A percentile compares a stretch with the other conserved stretches of the same genome.
These are phyloP conservation scores for Kuraishia capsulata DNA, from an alignment of 805 yeast genomes.

Conservation along the genomic window DNA sequence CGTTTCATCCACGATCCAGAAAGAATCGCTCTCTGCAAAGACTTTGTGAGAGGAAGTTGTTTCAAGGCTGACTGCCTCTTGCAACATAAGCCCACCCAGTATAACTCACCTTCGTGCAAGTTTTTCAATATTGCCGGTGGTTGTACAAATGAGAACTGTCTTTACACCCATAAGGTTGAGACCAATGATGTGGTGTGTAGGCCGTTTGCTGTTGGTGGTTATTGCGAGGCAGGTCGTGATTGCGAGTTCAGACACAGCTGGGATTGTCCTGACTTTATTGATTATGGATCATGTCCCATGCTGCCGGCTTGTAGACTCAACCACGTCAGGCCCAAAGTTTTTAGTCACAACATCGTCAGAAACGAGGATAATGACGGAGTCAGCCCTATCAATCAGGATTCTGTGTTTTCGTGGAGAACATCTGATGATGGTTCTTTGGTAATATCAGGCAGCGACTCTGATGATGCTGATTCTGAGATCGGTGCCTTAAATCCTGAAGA, in stretches of 20 bases:
- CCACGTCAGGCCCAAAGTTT: constrained; percentile 28
- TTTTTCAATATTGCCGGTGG: constrained; percentile 33
- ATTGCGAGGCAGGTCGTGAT: constrained; percentile 49
- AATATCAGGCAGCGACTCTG: too few relatives aligned
- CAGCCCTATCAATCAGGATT: neutral
- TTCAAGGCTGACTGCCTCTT: constrained; percentile 36
- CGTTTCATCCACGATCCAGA: constrained; percentile 40
- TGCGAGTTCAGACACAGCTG: constrained; percentile 51
- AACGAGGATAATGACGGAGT: constrained; percentile 22
- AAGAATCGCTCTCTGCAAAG: constrained; percentile 47
- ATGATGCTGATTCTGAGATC: too few relatives aligned
- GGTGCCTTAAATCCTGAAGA: too few relatives aligned
- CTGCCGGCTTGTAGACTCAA: constrained; percentile 41
- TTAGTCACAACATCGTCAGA: constrained; percentile 9
- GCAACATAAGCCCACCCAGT: constrained; percentile 49
- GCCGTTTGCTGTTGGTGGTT: constrained; percentile 60
- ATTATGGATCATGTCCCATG: constrained; percentile 48
- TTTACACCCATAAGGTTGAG: constrained; percentile 39
- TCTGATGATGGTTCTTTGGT: too few relatives aligned
- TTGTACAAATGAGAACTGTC: constrained; percentile 42
- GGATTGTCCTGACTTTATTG: constrained; percentile 67
- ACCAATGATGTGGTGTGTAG: constrained; percentile 39
- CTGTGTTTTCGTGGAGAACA: neutral
- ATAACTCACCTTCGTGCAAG: constrained; percentile 52
- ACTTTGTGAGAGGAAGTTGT: constrained; percentile 39